Base-by-base conservation (phyloP, 2,329 filamentous ascomycete genomes). In the Colletotrichum echinochloae region DNA sequence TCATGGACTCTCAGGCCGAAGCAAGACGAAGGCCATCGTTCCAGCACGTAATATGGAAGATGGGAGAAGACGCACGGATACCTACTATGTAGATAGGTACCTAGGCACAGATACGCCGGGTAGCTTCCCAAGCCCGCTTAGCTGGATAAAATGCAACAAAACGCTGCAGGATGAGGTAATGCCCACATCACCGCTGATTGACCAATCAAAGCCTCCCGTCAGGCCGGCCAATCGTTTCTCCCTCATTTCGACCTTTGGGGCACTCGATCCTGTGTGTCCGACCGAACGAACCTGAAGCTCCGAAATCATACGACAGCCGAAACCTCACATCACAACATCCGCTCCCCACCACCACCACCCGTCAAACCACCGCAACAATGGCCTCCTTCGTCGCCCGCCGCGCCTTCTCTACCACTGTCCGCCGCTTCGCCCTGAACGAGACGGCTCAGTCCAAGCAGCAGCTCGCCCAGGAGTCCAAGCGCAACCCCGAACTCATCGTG, bases 391-490 rank as follows among this genome's bases (percentile, higher is more conserved):
- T 88, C 77, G 82, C 88, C 74, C 87, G 87, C 76, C 83, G 88
- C 74, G 83, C 87, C 72, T 86, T 90, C 77, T 83, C 84, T 76
- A 88, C 87, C 77, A 83, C 85, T 67, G 78, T 81, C 73, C 87
- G 87, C 76, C 87, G 87, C 71, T 76, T 89, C 74, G 66, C 74
- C 65, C 66, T 39, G 54, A 6, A 73, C 70, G 79, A 84, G 70
- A 76, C 81, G 60, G 78, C 79, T 70, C 76, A 81, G 60, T 78
- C 79, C 75, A 81, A 86, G 78, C 75, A 82, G 72, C 81, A 81
- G 77, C 86, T 89, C 74, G 86, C 88, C 83, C 81, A 84, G 79
- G 87, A 89, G 82, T 83, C 84, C 78, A 89, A 88, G 86, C 85
- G 84, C 79, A 83, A 84, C 80, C 82, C 82, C 77, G 82, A 84